Base-by-base conservation (phyloP, 805 yeast species). In the Candida tibetensis region DNA sequence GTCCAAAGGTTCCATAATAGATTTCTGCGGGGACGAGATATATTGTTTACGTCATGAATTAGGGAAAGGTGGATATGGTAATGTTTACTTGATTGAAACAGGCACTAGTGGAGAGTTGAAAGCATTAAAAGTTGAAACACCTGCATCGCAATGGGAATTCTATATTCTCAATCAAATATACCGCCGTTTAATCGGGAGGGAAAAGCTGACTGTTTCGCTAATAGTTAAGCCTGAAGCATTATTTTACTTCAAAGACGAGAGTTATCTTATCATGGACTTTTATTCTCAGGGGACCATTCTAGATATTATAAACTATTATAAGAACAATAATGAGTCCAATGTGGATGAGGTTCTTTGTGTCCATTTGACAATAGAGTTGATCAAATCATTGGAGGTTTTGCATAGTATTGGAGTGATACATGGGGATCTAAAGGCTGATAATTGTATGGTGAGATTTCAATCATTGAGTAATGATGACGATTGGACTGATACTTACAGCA, bases 361-460 rank as follows among this genome's bases (percentile, higher is more conserved):
- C 40, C 83, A 77, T 51, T 63, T 86, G 27, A 69, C 91, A 0
- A 62, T 78, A 7, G 88, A 88, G 53, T 54, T 90, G 8, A 51
- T 89, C 31, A 69, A 76, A 29, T 69, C 77, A 0, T 60, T 87
- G 4, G 80, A 79, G 36, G 57, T 64, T 2, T 58, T 90, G n/a
- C 96, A 89, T 52, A 56, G 59, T 0, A 58, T 73, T 12, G 82
- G 82, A 0, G 78, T 89, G 1, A 67, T 89, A 9, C 96, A 89
- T 62, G 95, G 95, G 2, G 95, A 89, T 55, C 58, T 89, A 37
- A 85, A 84, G 53, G 82, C 95, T 0, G 95, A 85, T 45, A 89
- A 88, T 54, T 85, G 93, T 46, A 84, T 89, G 95, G 53, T 87
- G 0, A 60, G 84, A 28, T 68, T 84, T 28, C 61, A 64, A 12